Evolutionary conservation across 2,329 filamentous ascomycete genomes (phyloP).

Genomic region (Hawksworthiomyces lignivorus): DNA sequence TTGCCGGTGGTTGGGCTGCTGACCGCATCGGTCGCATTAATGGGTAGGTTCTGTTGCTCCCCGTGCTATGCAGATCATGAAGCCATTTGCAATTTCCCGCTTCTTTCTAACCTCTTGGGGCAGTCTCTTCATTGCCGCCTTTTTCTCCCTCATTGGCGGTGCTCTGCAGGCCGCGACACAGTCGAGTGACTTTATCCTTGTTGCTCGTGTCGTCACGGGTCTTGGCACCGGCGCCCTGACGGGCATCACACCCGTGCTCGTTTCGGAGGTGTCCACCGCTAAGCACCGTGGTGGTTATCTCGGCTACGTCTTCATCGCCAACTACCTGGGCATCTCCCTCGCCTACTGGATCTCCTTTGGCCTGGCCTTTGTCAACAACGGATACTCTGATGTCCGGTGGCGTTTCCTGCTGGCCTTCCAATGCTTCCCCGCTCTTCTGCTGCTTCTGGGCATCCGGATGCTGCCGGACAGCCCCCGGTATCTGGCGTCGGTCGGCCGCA

Average conservation of each 20-base stretch:
- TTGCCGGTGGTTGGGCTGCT: slow-evolving; percentile 31
- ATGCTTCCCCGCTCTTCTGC: slow-evolving; percentile 32
- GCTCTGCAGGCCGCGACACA: slow-evolving; percentile 38
- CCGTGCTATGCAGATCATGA: too few species aligned
- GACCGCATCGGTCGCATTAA: slow-evolving; percentile 46
- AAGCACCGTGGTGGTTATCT: slow-evolving; percentile 37
- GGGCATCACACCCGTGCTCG: slow-evolving; percentile 40
- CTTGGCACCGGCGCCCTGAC: slow-evolving; percentile 44
- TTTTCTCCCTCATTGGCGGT: slow-evolving; percentile 41
- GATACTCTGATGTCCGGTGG: slow-evolving; percentile 26
- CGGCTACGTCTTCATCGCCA: slow-evolving; percentile 44
- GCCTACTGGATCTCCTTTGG: slow-evolving; percentile 34
- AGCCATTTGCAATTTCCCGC: background rate
- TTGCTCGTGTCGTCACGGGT: slow-evolving; percentile 42
- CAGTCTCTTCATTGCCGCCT: slow-evolving; percentile 37
- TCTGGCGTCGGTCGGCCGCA: slow-evolving; percentile 15
- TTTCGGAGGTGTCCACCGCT: slow-evolving; percentile 40
- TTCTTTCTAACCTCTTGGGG: slow-evolving; percentile 14
- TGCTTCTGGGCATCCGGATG: slow-evolving; percentile 30
- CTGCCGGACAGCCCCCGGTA: slow-evolving; percentile 38
- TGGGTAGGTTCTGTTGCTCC: slow-evolving; percentile 1
- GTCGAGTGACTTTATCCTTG: slow-evolving; percentile 39
- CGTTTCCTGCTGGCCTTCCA: slow-evolving; percentile 32
- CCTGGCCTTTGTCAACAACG: slow-evolving; percentile 17
- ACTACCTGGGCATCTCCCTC: slow-evolving; percentile 41